Base-by-base conservation (phyloP, 495 filamentous ascomycete genomes). In the Aspergillus cavernicola region DNA sequence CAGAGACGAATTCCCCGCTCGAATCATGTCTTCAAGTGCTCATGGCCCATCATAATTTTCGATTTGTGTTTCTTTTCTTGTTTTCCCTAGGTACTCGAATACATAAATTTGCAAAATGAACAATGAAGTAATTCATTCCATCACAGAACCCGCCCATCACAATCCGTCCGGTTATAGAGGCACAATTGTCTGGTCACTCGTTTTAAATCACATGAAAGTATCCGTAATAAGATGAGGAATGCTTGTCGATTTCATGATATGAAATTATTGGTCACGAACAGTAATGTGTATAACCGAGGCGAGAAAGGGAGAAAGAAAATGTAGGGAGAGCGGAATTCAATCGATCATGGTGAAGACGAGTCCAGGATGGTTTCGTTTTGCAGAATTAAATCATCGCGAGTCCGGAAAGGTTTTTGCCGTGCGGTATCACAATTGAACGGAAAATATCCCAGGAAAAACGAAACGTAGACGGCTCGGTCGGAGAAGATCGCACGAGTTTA, bases 401-500 rank as follows among this genome's bases (percentile, higher is more conserved):
- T 37, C 38, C 33, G 7, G 43, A 33, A 24, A 42, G 41, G 52
- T 36, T 23, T 47, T n/a, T 47, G 31, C 31, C 43, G 26, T 58
- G 55, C 50, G 61, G 61, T 58, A 60, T 64, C 61, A 64, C 53
- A 54, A 53, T 51, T 56, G 53, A 61, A 59, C 46, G 50, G 55
- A 61, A 59, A 55, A n/a, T n/a, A n/a, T n/a, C n/a, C n/a, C n/a
- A n/a, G n/a, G n/a, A n/a, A n/a, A n/a, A n/a, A n/a, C 52, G 44
- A 35, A 53, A 65, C 24, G 50, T 16, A 33, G 48, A 48, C 58
- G 62, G 53, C 57, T 62, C 56, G 60, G 56, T 53, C 48, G 55
- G 51, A 44, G 39, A 50, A 40, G 28, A 51, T 51, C 22, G 59
- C 40, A 50, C 58, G 52, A 55, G 52, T 83, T 81, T 89, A 98